These are phyloP conservation scores for Brettanomyces sp. DNA, from an alignment of 805 yeast genomes.

Conservation along the genomic window DNA sequence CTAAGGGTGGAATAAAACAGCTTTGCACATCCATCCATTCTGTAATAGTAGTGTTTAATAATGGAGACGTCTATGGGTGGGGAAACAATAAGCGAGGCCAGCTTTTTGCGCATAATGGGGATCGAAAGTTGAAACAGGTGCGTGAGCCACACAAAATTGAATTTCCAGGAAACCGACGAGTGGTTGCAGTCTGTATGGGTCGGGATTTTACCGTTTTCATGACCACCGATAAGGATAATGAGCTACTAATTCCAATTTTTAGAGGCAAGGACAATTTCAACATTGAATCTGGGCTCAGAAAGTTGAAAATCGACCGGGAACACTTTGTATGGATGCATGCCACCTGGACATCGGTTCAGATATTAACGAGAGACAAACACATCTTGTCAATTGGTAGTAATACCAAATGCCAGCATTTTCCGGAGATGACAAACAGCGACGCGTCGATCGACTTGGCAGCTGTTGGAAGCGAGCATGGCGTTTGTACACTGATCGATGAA, in stretches of 20 bases:
- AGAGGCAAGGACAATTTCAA: constrained; percentile 1
- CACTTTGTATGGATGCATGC: constrained; percentile 24
- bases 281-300: not conserved
- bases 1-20: constrained; percentile 1
- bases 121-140: constrained; percentile 11
- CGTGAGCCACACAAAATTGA: constrained; percentile 16
- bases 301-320: not conserved
- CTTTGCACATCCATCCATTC: constrained; percentile 37
- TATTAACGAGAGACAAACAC: constrained; percentile 15
- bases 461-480: constrained; percentile 84
- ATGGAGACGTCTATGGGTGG: constrained; percentile 52
- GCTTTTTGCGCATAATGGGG: constrained; percentile 19
- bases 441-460: not conserved
- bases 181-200: constrained; percentile 32
- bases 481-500: constrained; percentile 24
- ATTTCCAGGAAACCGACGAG: not conserved
- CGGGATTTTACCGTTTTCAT: constrained; percentile 44
- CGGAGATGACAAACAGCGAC: constrained; percentile 3
- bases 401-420: constrained; percentile 58
- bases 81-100: constrained; percentile 62
- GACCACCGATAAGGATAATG: not conserved
- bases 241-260: not conserved
- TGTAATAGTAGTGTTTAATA: constrained; percentile 27
- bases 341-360: constrained; percentile 81
- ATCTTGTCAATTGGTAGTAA: constrained; percentile 61